Evolutionary conservation across 345 rosid species (phyloP), one percentile per base, ranked within the genome.

Genomic region (Populus pruinosa): DNA sequence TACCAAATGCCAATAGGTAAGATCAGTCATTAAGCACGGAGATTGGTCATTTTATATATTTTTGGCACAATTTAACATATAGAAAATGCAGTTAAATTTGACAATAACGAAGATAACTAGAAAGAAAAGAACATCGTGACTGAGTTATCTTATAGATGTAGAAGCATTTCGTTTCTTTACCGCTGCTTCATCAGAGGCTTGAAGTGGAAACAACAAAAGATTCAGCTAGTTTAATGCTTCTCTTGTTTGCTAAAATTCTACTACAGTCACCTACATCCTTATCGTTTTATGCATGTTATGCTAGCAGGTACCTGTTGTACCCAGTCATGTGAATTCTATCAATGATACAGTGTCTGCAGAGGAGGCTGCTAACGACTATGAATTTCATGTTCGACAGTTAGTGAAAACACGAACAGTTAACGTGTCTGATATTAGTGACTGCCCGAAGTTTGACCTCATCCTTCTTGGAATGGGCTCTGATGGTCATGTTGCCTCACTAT

Each of bases 401-500:
- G 97, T 92, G 81, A 91, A 85, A 80, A 73, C 89, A 29, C 87
- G 94, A 29, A 87, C 87, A 62, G 86, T 93, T 77, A 71, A 83
- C 71, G 93, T 86, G 8, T 93, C 99, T 12, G 94, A 90, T 49
- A 82, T 83, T 47, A 87, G 91, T 72, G 98, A 92, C 87, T 92
- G 93, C 80, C 99, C 99, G 65, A 95, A 84, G 85, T 95, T 95
- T 74, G 97, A 95, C 80, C 91, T 95, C 70, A 84, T 92, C 76
- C 96, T 93, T 71, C 99, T 95, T 3, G 94, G 91, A 53, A 89
- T 95, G 92, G 97, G 98, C 5, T 81, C 91, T 4, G 98, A 95
- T 78, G 98, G 99, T 73, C 96, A 95, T 71, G 87, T 93, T 39
- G 99, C 98, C 71, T 92, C 98, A 2, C 90, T 93, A 69, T 94